Conservation (phyloP, 192 early-diverging fungal genomes). For the Entomortierella lignicola region DNA sequence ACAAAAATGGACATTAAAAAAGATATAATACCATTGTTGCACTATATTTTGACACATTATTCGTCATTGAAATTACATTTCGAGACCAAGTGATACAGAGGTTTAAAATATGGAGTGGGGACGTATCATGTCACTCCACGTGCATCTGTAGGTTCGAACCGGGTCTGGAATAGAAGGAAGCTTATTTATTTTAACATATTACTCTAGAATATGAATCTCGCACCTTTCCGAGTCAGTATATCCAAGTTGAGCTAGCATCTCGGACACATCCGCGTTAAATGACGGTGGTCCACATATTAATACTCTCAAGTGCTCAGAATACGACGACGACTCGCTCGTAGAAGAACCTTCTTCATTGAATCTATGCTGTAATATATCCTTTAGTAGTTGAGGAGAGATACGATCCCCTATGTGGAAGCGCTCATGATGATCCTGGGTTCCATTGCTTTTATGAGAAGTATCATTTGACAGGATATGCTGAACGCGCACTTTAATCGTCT, state of each 20-base stretch:
- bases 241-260: slow-evolving; percentile 24
- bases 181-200: background rate
- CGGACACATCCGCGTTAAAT: slow-evolving; percentile 32
- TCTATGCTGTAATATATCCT: slow-evolving; percentile 1
- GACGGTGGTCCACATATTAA: slow-evolving; percentile 42
- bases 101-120: no score
- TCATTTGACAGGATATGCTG: slow-evolving; percentile 31
- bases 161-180: no score
- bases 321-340: background rate
- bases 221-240: slow-evolving; percentile 8
- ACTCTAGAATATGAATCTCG: slow-evolving; percentile 29
- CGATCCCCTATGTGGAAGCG: slow-evolving; percentile 12
- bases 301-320: slow-evolving; percentile 3
- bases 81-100: no score
- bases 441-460: background rate
- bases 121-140: no score
- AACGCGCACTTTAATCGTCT: slow-evolving; percentile 14
- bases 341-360: background rate
- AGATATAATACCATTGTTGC: no score
- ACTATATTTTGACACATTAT: background rate
- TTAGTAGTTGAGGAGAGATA: slow-evolving; percentile 16
- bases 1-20: no score
- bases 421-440: background rate
- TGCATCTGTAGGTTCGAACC: no score
- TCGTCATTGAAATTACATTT: background rate